Evolutionary conservation across 2,329 filamentous ascomycete species (phyloP), one percentile per base, ranked within the genome.

Genomic region (Fusarium pseudograminearum): DNA sequence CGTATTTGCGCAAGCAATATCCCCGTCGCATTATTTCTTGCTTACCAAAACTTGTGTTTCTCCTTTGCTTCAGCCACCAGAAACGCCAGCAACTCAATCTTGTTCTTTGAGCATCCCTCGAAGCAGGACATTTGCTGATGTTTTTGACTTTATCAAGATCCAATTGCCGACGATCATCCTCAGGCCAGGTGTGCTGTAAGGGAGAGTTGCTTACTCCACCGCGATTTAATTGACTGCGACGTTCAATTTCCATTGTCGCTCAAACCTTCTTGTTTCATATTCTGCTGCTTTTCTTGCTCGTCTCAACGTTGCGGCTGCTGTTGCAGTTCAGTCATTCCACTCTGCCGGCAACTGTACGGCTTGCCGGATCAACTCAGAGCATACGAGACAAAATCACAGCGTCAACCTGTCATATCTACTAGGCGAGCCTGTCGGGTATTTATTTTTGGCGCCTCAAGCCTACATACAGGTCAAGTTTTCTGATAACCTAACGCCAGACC

Each of bases 91-190:
- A 30, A 38, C 20, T 51, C n/a, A 15, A 33, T 28, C 36, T 38
- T 33, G 38, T 41, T 51, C 12, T 52, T 33, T 50, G 20, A 33
- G 33, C 33, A 42, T 38, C 20, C 20, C 24, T 56, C 33, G 12
- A 38, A 52, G 45, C 31, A 24, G 51, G 34, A 24, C 48, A 34
- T 46, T 53, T 65, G 36, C 59, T 53, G 31, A 33, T 46, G 34
- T 26, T 68, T 68, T 60, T 45, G 54, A 47, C 61, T 38, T 50
- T 53, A 28, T 16, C 16, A 28, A 26, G 26, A 15, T 24, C 36
- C 57, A 67, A 70, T 45, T 58, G 51, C 44, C 67, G 53, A 53
- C 50, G 18, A 50, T 52, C 38, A 40, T 53, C 47, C 30, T 65
- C 44, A 31, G 56, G 47, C 66, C 38, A 52, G 36, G 14, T 24